Percentiles rank a stretch among this genome's conserved stretches.
These are phyloP conservation scores for Chloris gayana DNA, from an alignment of 176 grass and related monocot genomes.

Conservation along the genomic window DNA sequence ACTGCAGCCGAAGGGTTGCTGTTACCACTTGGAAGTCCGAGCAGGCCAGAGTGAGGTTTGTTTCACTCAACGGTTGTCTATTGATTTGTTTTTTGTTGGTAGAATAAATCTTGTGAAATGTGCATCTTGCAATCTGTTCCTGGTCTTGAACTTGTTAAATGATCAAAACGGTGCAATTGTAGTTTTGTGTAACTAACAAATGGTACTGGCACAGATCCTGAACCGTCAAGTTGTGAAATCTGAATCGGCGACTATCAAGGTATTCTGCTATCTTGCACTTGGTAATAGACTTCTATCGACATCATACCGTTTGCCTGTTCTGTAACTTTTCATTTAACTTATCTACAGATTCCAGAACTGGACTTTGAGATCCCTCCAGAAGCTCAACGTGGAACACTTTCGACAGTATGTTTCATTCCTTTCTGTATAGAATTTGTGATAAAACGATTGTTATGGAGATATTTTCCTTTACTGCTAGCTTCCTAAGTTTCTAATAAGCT, in stretches of 20 bases:
- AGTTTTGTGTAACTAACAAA: slow-evolving; percentile 8
- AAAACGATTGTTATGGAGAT: too few relatives aligned
- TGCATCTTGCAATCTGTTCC: background rate
- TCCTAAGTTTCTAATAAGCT: background rate
- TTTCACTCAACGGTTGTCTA: background rate
- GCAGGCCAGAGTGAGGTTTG: slow-evolving; percentile 59
- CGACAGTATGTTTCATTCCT: slow-evolving; percentile 60
- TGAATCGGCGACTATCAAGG: slow-evolving; percentile 97
- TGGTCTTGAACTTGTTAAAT: background rate
- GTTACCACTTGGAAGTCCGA: slow-evolving; percentile 63
- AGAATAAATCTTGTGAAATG: slow-evolving; percentile 4
- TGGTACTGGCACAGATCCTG: slow-evolving; percentile 60
- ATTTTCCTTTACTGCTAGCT: background rate
- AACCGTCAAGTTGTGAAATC: slow-evolving; percentile 97
- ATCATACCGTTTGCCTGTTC: background rate
- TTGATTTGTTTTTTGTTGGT: background rate
- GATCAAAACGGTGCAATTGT: background rate
- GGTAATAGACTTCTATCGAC: background rate
- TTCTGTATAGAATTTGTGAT: background rate
- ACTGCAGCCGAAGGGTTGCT: slow-evolving; percentile 80
- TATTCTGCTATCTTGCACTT: slow-evolving; percentile 33
- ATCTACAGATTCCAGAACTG: slow-evolving; percentile 79
- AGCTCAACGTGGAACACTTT: slow-evolving; percentile 88
- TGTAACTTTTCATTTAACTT: slow-evolving; percentile 30
- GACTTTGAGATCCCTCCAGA: slow-evolving; percentile 96